Percentiles rank a stretch among this genome's conserved stretches.
Evolutionary conservation across 1,139 yeast species (phyloP).

Genomic region (Sugiyamaella japonica): DNA sequence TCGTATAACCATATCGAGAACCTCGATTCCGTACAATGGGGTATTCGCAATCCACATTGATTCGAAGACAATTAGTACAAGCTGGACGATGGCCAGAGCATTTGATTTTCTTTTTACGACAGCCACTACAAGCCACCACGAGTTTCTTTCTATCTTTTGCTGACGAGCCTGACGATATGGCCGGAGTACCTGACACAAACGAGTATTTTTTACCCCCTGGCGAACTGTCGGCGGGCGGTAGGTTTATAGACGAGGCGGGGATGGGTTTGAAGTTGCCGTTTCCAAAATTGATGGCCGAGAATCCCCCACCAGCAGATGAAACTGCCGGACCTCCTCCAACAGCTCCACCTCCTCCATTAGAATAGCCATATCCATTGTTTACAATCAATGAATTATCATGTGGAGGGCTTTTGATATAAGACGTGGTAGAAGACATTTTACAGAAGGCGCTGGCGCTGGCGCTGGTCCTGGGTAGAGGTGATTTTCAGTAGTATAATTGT

Average conservation of each 20-base stretch:
- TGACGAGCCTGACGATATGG: neutral
- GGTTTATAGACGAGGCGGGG: slow-evolving; percentile 5
- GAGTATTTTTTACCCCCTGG: slow-evolving; percentile 4
- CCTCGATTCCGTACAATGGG: slow-evolving; percentile 42
- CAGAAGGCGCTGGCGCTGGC: neutral
- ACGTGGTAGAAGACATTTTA: neutral
- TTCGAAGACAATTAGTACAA: slow-evolving; percentile 42
- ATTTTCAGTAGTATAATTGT: neutral
- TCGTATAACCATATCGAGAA: slow-evolving; percentile 42
- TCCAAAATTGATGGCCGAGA: slow-evolving; percentile 12
- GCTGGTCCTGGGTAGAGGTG: neutral
- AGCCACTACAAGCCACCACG: slow-evolving; percentile 42
- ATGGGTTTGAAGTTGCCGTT: slow-evolving; percentile 12
- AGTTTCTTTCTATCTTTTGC: slow-evolving; percentile 33
- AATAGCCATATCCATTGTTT: neutral
- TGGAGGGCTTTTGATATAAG: slow-evolving; percentile 10
- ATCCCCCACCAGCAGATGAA: neutral
- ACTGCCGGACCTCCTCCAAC: neutral
- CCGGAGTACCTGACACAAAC: neutral
- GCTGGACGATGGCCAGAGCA: slow-evolving; percentile 44
- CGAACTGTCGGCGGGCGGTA: slow-evolving; percentile 1
- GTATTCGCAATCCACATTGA: slow-evolving; percentile 40
- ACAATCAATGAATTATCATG: slow-evolving; percentile 1
- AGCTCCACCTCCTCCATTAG: neutral
- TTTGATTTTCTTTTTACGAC: slow-evolving; percentile 42